These are phyloP conservation scores for Fusarium sp. DNA, from an alignment of 2,329 filamentous ascomycete genomes.

Conservation along the genomic window DNA sequence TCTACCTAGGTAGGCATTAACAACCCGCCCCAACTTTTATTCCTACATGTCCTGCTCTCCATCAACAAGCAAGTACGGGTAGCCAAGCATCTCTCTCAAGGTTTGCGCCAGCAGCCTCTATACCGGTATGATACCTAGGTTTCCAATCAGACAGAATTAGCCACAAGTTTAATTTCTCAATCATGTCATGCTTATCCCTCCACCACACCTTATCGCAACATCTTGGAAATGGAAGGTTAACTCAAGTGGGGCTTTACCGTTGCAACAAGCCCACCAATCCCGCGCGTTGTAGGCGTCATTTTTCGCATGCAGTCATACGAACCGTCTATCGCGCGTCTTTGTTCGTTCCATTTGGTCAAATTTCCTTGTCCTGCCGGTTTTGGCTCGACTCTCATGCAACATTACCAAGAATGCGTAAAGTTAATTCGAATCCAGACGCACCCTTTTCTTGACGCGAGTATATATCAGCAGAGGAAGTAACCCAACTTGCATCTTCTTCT, in stretches of 20 bases:
- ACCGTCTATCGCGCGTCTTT: slow-evolving; percentile 36
- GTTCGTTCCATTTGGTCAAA: slow-evolving; percentile 28
- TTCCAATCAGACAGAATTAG: slow-evolving; percentile 31
- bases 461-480: neutral
- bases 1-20: neutral
- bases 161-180: slow-evolving; percentile 43
- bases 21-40: neutral
- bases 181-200: slow-evolving; percentile 34
- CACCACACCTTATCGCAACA: slow-evolving; percentile 36
- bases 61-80: neutral
- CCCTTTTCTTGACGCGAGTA: neutral
- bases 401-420: slow-evolving; percentile 2
- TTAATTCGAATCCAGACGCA: slow-evolving; percentile 8
- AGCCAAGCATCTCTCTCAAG: neutral
- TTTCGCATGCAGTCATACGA: slow-evolving; percentile 40
- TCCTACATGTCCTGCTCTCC: neutral
- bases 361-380: slow-evolving; percentile 33
- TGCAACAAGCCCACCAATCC: slow-evolving; percentile 44
- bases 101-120: slow-evolving; percentile 14
- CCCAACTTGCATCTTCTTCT: neutral
- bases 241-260: slow-evolving; percentile 36
- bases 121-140: neutral
- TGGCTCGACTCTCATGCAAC: slow-evolving; percentile 14
- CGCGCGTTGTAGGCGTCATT: slow-evolving; percentile 34
- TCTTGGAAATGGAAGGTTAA: slow-evolving; percentile 28